A percentile compares a stretch with the other conserved stretches of the same genome.
phyloP scores from a whole-genome alignment of 192 early-diverging fungal species.

The Phlyctochytrium planicorne region DNA sequence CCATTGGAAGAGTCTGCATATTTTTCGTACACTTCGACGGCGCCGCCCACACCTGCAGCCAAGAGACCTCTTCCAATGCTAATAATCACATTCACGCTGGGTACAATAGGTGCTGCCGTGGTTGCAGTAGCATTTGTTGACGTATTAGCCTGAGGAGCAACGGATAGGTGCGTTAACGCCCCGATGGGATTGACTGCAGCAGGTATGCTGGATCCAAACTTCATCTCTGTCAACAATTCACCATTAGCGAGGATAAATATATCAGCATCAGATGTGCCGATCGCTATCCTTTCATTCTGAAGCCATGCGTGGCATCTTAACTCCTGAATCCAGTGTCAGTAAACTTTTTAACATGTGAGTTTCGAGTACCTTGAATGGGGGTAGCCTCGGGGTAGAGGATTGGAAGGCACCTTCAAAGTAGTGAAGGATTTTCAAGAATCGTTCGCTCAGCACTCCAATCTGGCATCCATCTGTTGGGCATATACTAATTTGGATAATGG shows the following conservation, averaged over 20 bases:
- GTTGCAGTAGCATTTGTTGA: background rate
- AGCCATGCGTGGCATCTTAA: slow-evolving; percentile 34
- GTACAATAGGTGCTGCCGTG: background rate
- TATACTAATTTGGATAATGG: slow-evolving; percentile 33
- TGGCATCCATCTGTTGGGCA: slow-evolving; percentile 49
- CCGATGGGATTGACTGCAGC: too few relatives aligned
- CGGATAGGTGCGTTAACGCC: too few relatives aligned
- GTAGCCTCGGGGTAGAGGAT: background rate
- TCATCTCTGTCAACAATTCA: slow-evolving; percentile 15
- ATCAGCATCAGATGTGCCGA: slow-evolving; percentile 33
- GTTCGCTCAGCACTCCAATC: slow-evolving; percentile 31
- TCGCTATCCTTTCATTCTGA: slow-evolving; percentile 30
- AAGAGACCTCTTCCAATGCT: slow-evolving; percentile 36
- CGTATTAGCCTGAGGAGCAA: background rate
- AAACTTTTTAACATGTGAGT: too few relatives aligned
- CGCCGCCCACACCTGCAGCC: slow-evolving; percentile 31
- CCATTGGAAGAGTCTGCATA: background rate
- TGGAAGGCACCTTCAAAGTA: slow-evolving; percentile 44
- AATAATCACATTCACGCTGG: slow-evolving; percentile 13
- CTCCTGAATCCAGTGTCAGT: slow-evolving; percentile 5
- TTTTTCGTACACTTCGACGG: slow-evolving; percentile 30
- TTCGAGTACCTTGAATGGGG: background rate
- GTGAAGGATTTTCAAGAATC: slow-evolving; percentile 35
- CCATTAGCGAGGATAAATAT: slow-evolving; percentile 31
- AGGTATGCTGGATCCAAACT: background rate